These are phyloP conservation scores for Ceratocystis huliohia DNA, from an alignment of 2,329 filamentous ascomycete species.

Conservation along the genomic window DNA sequence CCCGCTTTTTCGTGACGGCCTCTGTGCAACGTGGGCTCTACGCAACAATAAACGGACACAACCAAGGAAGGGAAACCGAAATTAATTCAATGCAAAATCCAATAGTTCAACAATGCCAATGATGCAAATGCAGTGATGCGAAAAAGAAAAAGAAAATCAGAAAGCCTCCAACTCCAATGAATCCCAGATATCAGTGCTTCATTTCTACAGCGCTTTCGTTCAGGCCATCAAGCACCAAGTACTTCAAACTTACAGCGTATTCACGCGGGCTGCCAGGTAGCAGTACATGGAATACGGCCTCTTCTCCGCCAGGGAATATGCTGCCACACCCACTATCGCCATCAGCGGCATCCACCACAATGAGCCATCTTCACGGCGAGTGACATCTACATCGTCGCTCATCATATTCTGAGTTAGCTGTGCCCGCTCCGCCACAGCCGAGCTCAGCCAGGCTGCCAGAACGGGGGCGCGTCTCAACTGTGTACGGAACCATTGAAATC, in stretches of 20 bases:
- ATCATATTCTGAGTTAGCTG: background rate
- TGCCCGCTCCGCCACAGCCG: background rate
- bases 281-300: constrained; percentile 12
- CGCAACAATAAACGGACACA: too few relatives aligned
- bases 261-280: constrained; percentile 12
- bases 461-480: constrained; percentile 6
- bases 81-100: too few relatives aligned
- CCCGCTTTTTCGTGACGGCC: too few relatives aligned
- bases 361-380: background rate
- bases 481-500: constrained; percentile 6
- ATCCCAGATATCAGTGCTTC: too few relatives aligned
- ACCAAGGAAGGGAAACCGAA: too few relatives aligned
- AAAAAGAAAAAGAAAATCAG: too few relatives aligned
- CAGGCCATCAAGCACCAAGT: too few relatives aligned
- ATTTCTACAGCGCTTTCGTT: too few relatives aligned
- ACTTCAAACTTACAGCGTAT: constrained; percentile 2
- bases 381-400: constrained; percentile 1
- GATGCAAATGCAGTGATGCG: too few relatives aligned
- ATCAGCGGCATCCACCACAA: constrained; percentile 16
- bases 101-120: too few relatives aligned
- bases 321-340: constrained; percentile 8
- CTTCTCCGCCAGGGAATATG: background rate
- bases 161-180: too few relatives aligned
- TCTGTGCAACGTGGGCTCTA: too few relatives aligned
- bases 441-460: constrained; percentile 1